Evolutionary conservation across 1,284 basidiomycete species (phyloP).

Genomic region (Naganishia albida): DNA sequence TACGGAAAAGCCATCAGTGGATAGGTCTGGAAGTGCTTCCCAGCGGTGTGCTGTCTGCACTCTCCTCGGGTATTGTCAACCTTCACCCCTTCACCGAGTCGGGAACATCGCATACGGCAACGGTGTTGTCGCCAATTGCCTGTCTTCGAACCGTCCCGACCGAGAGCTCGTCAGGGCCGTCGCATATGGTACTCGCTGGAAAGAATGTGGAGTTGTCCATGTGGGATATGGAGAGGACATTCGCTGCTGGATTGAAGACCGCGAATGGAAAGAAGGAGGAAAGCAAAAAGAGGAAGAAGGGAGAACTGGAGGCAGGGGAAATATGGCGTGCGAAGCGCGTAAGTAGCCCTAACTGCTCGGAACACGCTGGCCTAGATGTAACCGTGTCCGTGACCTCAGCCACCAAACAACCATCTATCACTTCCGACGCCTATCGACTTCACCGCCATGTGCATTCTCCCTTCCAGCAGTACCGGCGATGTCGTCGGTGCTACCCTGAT

Average conservation of each 20-base stretch:
- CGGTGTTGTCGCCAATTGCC: conserved; percentile 44
- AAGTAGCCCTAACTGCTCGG: conserved; percentile 29
- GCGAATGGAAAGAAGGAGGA: conserved; percentile 1
- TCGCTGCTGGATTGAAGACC: conserved; percentile 47
- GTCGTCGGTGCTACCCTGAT: conserved; percentile 57
- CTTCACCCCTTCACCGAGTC: conserved; percentile 35
- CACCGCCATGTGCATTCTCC: conserved; percentile 60
- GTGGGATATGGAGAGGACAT: conserved; percentile 74
- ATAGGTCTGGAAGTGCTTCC: conserved; percentile 41
- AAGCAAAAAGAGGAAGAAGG: conserved; percentile 67
- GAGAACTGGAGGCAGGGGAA: conserved; percentile 64
- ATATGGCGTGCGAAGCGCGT: conserved; percentile 55
- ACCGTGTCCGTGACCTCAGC: conserved; percentile 52
- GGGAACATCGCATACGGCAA: conserved; percentile 30
- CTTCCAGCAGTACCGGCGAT: conserved; percentile 53
- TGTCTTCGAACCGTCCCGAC: conserved; percentile 58
- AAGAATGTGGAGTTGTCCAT: conserved; percentile 84
- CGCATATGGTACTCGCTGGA: conserved; percentile 72
- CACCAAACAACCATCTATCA: conserved; percentile 73
- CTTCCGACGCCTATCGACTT: conserved; percentile 81
- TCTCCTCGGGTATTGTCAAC: conserved; percentile 47
- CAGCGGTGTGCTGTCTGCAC: conserved; percentile 45
- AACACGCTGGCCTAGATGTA: background rate
- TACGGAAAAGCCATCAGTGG: conserved; percentile 40
- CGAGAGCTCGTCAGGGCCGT: conserved; percentile 48